Conservation (phyloP, 177 flowering plant species). For the Vitis hybrid region DNA sequence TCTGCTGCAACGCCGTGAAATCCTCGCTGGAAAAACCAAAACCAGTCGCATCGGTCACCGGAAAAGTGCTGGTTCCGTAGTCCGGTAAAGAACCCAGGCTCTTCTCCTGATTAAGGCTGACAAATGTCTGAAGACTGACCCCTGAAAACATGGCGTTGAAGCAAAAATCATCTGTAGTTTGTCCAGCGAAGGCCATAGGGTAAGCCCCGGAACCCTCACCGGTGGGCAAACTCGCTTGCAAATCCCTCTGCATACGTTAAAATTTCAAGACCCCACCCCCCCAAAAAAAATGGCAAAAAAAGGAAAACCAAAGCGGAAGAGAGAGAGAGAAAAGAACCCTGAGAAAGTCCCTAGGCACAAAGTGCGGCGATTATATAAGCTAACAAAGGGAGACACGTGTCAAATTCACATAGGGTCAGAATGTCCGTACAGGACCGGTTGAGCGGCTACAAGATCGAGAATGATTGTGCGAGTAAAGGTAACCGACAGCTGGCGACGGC, state of each 20-base stretch:
- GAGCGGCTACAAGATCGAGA: slow-evolving; percentile 6
- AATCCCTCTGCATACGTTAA: too few relatives aligned
- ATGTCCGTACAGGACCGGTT: not conserved
- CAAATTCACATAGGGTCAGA: not conserved
- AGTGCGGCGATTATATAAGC: slow-evolving; percentile 4
- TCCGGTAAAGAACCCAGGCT: not conserved
- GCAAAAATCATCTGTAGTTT: not conserved
- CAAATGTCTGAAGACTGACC: slow-evolving; percentile 13
- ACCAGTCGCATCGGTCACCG: not conserved
- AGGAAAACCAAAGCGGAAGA: not conserved
- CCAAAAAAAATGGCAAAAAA: too few relatives aligned
- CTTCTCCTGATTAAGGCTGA: not conserved
- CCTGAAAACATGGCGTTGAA: slow-evolving; percentile 16
- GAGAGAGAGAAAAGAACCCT: not conserved
- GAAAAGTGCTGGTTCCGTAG: not conserved
- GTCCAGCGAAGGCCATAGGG: too few relatives aligned
- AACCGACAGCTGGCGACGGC: slow-evolving; percentile 1
- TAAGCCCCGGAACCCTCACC: too few relatives aligned
- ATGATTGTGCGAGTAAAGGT: slow-evolving; percentile 3
- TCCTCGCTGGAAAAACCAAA: slow-evolving; percentile 7
- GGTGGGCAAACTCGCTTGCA: too few relatives aligned
- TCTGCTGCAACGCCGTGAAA: slow-evolving; percentile 4
- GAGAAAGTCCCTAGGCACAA: too few relatives aligned
- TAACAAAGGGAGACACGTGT: slow-evolving; percentile 6
- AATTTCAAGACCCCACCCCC: too few relatives aligned